Conservation (phyloP, 768 basidiomycete species). For the Tricholoma sp. region DNA sequence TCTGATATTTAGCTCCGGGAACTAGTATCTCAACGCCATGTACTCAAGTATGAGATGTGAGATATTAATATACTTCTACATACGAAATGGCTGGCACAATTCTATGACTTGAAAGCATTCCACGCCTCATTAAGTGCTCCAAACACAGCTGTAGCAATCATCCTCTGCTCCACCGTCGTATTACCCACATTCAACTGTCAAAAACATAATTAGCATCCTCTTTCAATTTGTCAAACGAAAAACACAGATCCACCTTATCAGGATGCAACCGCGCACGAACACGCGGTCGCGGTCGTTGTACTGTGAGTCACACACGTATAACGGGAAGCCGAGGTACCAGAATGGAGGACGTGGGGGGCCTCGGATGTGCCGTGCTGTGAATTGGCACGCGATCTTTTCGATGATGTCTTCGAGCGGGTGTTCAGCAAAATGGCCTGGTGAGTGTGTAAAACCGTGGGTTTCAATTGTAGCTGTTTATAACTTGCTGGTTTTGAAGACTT, state of each 20-base stretch:
- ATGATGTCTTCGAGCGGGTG: conserved; percentile 88
- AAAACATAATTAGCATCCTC: conserved; percentile 1
- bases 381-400: conserved; percentile 78
- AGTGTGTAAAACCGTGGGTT: conserved; percentile 5
- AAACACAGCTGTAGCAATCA: conserved; percentile 94
- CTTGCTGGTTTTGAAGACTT: conserved; percentile 92
- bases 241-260: conserved; percentile 71
- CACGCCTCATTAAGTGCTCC: conserved; percentile 86
- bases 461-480: conserved; percentile 7
- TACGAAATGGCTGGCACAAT: too few relatives aligned
- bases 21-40: too few relatives aligned
- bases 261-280: conserved; percentile 88
- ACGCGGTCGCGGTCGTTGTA: conserved; percentile 84
- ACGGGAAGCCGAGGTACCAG: conserved; percentile 86
- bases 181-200: conserved; percentile 67
- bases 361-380: conserved; percentile 72
- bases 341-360: conserved; percentile 80
- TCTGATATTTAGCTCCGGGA: too few relatives aligned
- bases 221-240: background rate
- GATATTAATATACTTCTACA: too few relatives aligned
- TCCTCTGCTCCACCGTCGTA: conserved; percentile 88
- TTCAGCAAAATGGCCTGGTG: conserved; percentile 80
- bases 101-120: conserved; percentile 62
- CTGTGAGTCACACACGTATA: conserved; percentile 88
- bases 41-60: too few relatives aligned